Percentiles rank a stretch among this genome's conserved stretches.
Evolutionary conservation across 1,284 basidiomycete species (phyloP).

Genomic region (Thelephora terrestris): DNA sequence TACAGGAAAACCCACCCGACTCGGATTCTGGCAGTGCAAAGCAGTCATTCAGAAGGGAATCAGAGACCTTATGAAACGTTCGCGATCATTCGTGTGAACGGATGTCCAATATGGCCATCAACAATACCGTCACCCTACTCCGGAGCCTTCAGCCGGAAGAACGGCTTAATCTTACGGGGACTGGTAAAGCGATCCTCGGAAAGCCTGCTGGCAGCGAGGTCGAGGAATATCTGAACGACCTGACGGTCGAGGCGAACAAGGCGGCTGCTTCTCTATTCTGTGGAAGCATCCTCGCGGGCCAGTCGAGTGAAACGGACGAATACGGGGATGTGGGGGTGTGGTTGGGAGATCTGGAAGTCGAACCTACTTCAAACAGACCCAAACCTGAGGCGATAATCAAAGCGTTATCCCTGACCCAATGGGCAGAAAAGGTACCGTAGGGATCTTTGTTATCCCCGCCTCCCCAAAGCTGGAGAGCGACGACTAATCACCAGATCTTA

Average conservation of each 20-base stretch:
- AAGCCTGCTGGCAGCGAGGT: not conserved
- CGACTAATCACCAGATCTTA: not conserved
- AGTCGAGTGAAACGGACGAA: slow-evolving; percentile 44
- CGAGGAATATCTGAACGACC: slow-evolving; percentile 15
- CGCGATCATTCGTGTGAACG: no score
- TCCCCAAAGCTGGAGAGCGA: not conserved
- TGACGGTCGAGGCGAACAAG: slow-evolving; percentile 29
- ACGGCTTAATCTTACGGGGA: no score
- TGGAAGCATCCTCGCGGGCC: slow-evolving; percentile 43
- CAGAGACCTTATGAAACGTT: no score
- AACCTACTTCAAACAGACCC: slow-evolving; percentile 14
- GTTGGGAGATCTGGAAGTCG: slow-evolving; percentile 30
- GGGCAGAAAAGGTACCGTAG: not conserved
- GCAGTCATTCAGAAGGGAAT: no score
- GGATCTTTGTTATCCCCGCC: not conserved
- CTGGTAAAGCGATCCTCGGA: no score
- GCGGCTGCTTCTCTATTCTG: slow-evolving; percentile 30
- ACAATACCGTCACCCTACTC: no score
- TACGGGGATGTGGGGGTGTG: slow-evolving; percentile 41
- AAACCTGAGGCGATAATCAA: slow-evolving; percentile 15
- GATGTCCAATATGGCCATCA: no score
- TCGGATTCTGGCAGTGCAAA: no score
- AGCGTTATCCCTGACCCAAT: slow-evolving; percentile 1
- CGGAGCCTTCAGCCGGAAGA: no score
- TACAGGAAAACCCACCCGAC: no score